Base-by-base conservation (phyloP, 2,329 filamentous ascomycete genomes). In the Fusarium xylarioides region DNA sequence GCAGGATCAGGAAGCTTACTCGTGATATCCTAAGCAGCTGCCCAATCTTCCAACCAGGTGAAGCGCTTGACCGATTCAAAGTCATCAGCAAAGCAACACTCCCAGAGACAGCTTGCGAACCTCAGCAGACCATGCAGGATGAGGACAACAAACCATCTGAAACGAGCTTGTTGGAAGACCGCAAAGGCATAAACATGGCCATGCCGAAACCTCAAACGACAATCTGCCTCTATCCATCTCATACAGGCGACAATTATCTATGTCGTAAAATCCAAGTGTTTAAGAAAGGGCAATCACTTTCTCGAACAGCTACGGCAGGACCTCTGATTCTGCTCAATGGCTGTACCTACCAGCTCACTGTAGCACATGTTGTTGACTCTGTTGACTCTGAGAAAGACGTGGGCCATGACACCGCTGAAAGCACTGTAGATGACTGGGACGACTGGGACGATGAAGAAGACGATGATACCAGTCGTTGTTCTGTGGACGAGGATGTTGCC, bases 21-120 rank as follows among this genome's bases (percentile, higher is more conserved):
- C 28, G 28, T 0, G 28, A 49, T 6, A 3, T 49, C 0, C 4
- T 49, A 0, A n/a, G 28, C 4, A 18, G 46, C 10, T 30, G 14
- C 0, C 46, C 46, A 0, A 16, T 49, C 2, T 49, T 49, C 7
- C 46, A 49, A 3, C 28, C 46, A 11, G 46, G 46, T 18, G 0
- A 12, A 18, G 19, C 28, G 0, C 46, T 30, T 0, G 10, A n/a
- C 7, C 14, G 28, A 0, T 49, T 49, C 28, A 49, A 49, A 18
- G 46, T 49, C 7, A 18, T 49, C 14, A 49, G 28, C 19, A 49
- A 49, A 49, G 46, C 46, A 12, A 49, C 28, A 0, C 26, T 47
- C 0, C 44, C 44, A 15, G 44, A 47, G 12, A 47, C 44, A 4
- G 18, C 26, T 2, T 47, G 26, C 19, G 44, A 47, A 1, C 44